Evolutionary conservation across 305 asterid species (phyloP), one percentile per base, ranked within the genome.

Genomic region (Fraxinus albicans): DNA sequence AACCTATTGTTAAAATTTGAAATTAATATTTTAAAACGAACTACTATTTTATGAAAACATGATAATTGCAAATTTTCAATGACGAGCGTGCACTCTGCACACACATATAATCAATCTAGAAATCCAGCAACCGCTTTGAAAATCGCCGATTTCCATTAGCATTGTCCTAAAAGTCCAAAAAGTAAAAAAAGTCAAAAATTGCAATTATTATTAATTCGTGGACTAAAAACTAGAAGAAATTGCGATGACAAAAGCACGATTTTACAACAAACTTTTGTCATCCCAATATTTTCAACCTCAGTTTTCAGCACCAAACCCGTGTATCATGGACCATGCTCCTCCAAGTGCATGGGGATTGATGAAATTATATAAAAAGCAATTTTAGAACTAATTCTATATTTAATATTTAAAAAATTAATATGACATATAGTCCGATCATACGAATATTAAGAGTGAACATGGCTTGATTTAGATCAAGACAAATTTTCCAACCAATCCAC

Each of bases 281-380:
- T 76, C 84, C 79, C 83, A 65, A 79, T 29, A 31, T 78, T 72
- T 73, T 19, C 75, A n/a, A 31, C 80, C 8, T 84, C 63, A 13
- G 81, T 65, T 63, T 84, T 84, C 81, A 80, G 84, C 25, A 75
- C 79, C 79, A 35, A 42, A 80, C 27, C 83, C 86, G 29, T 69
- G 74, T 23, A 31, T 80, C 74, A 47, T 27, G 86, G 86, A 44
- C 78, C 8, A 4, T 76, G 29, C 78, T 84, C 75, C 82, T 80
- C 67, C 82, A 23, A 65, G 53, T 77, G 76, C 81, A 55, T 72
- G 10, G 77, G 76, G 83, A 83, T 79, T 44, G 21, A 13, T 60
- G 63, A 55, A 74, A 10, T 81, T 47, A 53, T 53, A 17, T 53
- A 53, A 53, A 3, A 44, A 44, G 17, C 17, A 44, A 44, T 44